Conservation (phyloP, 352 stramenopile species). For the Peronosclerospora sorghi region DNA sequence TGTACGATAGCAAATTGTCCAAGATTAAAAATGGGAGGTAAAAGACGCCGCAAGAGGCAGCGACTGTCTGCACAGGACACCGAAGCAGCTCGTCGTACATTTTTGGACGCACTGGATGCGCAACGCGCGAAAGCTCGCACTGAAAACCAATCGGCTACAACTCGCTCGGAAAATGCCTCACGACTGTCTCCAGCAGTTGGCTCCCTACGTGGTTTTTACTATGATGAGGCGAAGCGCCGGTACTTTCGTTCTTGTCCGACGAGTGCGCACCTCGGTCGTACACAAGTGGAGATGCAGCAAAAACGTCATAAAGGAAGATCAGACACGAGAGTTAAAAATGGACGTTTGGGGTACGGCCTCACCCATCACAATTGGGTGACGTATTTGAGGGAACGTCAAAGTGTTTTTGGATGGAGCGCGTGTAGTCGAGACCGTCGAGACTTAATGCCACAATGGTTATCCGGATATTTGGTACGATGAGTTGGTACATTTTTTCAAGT, state of each 20-base stretch:
- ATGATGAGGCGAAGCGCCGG: constrained; percentile 32
- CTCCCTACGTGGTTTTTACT: constrained; percentile 46
- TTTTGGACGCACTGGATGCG: constrained; percentile 20
- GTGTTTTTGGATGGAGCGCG: constrained; percentile 22
- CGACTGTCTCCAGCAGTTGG: constrained; percentile 1
- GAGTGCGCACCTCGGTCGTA: constrained; percentile 7
- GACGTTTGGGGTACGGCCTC: constrained; percentile 1
- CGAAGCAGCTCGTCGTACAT: constrained; percentile 21
- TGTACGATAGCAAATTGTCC: too few species aligned
- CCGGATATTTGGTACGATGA: constrained; percentile 14
- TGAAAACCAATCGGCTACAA: constrained; percentile 5
- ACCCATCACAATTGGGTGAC: constrained; percentile 15
- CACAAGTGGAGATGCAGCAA: constrained; percentile 14
- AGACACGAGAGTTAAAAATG: neutral
- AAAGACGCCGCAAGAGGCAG: too few species aligned
- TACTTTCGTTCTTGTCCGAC: constrained; percentile 34
- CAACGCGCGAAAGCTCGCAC: neutral
- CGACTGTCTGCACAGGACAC: too few species aligned
- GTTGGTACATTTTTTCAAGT: neutral
- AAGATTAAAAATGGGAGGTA: too few species aligned
- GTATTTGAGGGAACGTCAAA: constrained; percentile 26
- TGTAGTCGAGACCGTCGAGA: constrained; percentile 11
- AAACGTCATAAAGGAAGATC: neutral
- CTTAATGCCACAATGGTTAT: constrained; percentile 21
- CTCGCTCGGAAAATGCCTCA: neutral